Base-by-base conservation (phyloP, 345 rosid genomes). In the Populus nigra region DNA sequence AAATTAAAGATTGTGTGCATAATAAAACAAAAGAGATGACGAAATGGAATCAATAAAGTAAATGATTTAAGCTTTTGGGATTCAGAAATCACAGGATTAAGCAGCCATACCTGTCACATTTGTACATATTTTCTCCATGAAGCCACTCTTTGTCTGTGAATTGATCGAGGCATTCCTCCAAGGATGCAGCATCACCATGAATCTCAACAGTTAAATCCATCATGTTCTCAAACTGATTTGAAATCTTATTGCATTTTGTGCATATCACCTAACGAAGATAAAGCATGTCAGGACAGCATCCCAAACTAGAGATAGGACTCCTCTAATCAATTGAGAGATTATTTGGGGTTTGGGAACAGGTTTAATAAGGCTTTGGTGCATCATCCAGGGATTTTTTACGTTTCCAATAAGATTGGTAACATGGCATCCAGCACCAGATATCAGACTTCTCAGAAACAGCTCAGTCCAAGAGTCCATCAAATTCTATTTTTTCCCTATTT, bases 131-230 rank as follows among this genome's bases (percentile, higher is more conserved):
- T 18, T 96, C 99, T 70, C 98, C 99, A 36, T 93, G 87, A 80
- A 96, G 98, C 91, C 90, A 86, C 91, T 96, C 99, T 77, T 78
- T 80, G 67, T 67, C 90, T 61, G 99, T 92, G 79, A 91, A 96
- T 72, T 94, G 97, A 75, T 94, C 89, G 73, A 96, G 96, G 77
- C 99, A 94, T 88, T 90, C 95, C 90, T 92, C 98, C 93, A 96
- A 87, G 27, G 97, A 89, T 71, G 87, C 78, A 55, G 92, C 95
- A 89, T 91, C 91, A 17, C 99, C 99, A 77, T 92, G 97, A 67
- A 94, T 96, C 86, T 94, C 98, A 77, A 96, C 97, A 10, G 90
- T 92, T 74, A 96, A 84, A 87, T 96, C 99, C 99, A 96, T 91
- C 97, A 96, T 92, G 78, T 94, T 96, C 81, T 96, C 99, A 83